Percentiles rank a stretch among this genome's conserved stretches.
phyloP scores from a whole-genome alignment of 345 rosid species.

The Eucalyptus leucophloia region DNA sequence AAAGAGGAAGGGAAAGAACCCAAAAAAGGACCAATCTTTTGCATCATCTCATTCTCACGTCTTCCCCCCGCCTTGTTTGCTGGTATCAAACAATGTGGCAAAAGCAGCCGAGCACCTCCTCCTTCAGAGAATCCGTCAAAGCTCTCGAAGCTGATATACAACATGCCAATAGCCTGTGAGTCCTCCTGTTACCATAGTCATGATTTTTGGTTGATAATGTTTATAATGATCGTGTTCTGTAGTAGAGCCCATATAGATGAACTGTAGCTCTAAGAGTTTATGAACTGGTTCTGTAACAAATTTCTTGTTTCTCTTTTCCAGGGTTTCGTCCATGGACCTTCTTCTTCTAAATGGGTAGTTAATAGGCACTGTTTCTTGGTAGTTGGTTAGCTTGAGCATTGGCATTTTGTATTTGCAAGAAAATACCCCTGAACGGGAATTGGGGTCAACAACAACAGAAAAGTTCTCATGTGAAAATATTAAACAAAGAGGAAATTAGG shows the following conservation, averaged over 20 bases:
- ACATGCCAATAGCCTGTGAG: slow-evolving; percentile 56
- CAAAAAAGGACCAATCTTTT: background rate
- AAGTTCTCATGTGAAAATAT: background rate
- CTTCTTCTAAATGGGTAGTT: background rate
- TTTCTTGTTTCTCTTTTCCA: background rate
- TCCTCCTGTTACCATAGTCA: background rate
- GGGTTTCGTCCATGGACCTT: background rate
- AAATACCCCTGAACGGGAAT: background rate
- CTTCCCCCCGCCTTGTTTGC: background rate
- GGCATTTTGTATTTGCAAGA: background rate
- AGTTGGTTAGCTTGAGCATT: background rate
- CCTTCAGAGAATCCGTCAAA: slow-evolving; percentile 48
- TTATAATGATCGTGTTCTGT: background rate
- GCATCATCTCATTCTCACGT: background rate
- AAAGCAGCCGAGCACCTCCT: slow-evolving; percentile 23
- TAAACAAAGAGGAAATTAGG: background rate
- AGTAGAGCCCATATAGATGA: background rate
- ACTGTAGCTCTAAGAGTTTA: background rate
- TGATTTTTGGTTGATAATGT: background rate
- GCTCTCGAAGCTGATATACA: slow-evolving; percentile 58
- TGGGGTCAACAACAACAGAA: background rate
- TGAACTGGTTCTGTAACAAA: background rate
- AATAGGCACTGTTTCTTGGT: background rate
- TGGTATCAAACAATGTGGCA: slow-evolving; percentile 23
- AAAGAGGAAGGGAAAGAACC: slow-evolving; percentile 1